Conservation (phyloP, 768 basidiomycete genomes). For the Collybia sordida region DNA sequence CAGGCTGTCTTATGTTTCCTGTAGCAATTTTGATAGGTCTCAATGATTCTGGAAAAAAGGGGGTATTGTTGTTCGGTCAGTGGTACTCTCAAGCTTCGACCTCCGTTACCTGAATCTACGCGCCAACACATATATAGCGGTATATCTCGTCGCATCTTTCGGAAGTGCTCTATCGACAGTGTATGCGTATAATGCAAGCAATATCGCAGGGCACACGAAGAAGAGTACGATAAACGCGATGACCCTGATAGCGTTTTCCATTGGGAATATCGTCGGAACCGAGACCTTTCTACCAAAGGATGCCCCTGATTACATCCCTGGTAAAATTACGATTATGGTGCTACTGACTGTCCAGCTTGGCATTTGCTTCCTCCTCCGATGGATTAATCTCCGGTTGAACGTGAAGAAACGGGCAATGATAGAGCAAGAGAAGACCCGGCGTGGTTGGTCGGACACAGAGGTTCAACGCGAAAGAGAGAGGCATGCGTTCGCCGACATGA, state of each 20-base stretch:
- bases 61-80: slow-evolving; percentile 55
- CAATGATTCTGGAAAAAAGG: slow-evolving; percentile 46
- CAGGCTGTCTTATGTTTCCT: neutral
- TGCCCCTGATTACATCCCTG: slow-evolving; percentile 62
- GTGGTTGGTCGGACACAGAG: slow-evolving; percentile 60
- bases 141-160: slow-evolving; percentile 53
- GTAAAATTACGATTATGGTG: slow-evolving; percentile 65
- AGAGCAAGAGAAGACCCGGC: slow-evolving; percentile 39
- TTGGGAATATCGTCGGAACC: slow-evolving; percentile 64
- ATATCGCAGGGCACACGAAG: slow-evolving; percentile 66
- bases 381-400: slow-evolving; percentile 56
- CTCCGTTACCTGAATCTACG: neutral
- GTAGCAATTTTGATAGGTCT: slow-evolving; percentile 54
- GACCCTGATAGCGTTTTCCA: slow-evolving; percentile 52
- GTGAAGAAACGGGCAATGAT: slow-evolving; percentile 40
- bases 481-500: slow-evolving; percentile 62
- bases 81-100: neutral
- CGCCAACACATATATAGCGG: slow-evolving; percentile 26
- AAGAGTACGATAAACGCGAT: slow-evolving; percentile 66
- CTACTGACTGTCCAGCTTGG: slow-evolving; percentile 52
- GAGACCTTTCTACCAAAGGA: slow-evolving; percentile 64
- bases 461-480: slow-evolving; percentile 57
- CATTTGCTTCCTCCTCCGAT: slow-evolving; percentile 47
- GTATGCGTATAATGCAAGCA: slow-evolving; percentile 65
- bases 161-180: slow-evolving; percentile 58